Conservation (phyloP, 192 early-diverging fungal genomes). For the Backusella mclennaniae region DNA sequence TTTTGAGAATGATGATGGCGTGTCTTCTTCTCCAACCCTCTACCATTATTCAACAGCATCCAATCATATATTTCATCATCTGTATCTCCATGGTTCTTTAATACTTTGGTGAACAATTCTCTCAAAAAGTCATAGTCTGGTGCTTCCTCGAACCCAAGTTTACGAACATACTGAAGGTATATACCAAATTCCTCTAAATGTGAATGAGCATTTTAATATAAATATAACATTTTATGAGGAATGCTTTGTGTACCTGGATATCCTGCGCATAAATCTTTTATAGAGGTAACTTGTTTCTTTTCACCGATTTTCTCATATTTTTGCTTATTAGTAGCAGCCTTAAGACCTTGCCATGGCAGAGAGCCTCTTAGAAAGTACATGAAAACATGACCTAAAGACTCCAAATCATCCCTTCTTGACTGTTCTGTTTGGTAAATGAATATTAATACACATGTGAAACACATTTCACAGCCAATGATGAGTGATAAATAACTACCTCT, state of each 20-base stretch:
- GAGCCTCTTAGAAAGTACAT: constrained; percentile 96
- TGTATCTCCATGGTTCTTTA: constrained; percentile 63
- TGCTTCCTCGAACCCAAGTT: constrained; percentile 90
- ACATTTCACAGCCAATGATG: neutral
- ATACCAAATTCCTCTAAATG: constrained; percentile 76
- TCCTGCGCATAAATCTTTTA: constrained; percentile 90
- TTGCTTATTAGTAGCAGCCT: constrained; percentile 97
- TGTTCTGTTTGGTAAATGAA: constrained; percentile 63
- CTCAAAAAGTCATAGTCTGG: constrained; percentile 94
- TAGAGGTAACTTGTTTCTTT: constrained; percentile 88
- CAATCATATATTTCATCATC: constrained; percentile 96
- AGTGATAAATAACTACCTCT: constrained; percentile 50
- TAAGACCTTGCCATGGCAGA: constrained; percentile 98
- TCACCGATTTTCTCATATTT: constrained; percentile 99
- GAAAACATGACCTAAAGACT: constrained; percentile 97
- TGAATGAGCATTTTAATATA: neutral
- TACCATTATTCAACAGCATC: constrained; percentile 66
- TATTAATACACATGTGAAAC: no score
- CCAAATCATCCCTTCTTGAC: constrained; percentile 95
- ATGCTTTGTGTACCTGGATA: constrained; percentile 61
- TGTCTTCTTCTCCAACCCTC: constrained; percentile 39
- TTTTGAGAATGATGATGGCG: neutral
- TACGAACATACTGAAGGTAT: constrained; percentile 86
- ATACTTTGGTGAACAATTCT: constrained; percentile 78
- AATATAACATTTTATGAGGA: neutral